Conservation (phyloP, 192 early-diverging fungal species). For the Linnemannia elongata region DNA sequence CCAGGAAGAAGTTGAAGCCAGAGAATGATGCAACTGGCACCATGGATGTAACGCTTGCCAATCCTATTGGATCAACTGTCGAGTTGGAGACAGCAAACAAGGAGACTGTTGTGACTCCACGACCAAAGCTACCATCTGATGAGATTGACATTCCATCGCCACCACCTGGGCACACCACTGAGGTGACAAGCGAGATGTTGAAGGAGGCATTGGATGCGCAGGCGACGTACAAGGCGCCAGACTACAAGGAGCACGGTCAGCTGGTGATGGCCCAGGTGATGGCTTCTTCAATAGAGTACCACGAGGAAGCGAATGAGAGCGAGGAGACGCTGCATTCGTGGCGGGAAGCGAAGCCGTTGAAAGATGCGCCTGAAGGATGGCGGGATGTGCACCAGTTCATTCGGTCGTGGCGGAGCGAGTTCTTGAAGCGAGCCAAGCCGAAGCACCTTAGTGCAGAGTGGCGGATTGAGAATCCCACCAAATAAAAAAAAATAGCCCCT, state of each 20-base stretch:
- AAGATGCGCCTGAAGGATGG: conserved; percentile 22
- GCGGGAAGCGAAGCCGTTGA: conserved; percentile 25
- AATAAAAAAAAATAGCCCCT: neutral
- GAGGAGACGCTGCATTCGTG: conserved; percentile 23
- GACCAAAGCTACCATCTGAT: neutral
- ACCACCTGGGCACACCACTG: conserved; percentile 18
- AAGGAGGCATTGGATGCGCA: conserved; percentile 33
- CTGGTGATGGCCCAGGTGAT: conserved; percentile 38
- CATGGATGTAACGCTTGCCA: neutral
- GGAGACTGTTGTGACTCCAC: neutral
- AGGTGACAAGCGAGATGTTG: conserved; percentile 16
- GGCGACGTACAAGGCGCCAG: conserved; percentile 24
- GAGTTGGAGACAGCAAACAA: neutral
- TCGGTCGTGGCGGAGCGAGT: conserved; percentile 40
- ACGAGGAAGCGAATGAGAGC: conserved; percentile 27
- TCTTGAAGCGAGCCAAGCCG: conserved; percentile 28
- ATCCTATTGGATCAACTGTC: neutral
- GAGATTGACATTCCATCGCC: conserved; percentile 25
- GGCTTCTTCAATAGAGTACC: conserved; percentile 32
- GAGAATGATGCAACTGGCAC: neutral
- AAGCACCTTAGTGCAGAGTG: conserved; percentile 36
- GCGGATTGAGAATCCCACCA: conserved; percentile 33
- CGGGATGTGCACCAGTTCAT: conserved; percentile 34
- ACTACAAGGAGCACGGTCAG: conserved; percentile 45
- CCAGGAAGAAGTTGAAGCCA: conserved; percentile 15